These are phyloP conservation scores for Magnaporthiopsis poae DNA, from an alignment of 2,329 filamentous ascomycete species.

Conservation along the genomic window DNA sequence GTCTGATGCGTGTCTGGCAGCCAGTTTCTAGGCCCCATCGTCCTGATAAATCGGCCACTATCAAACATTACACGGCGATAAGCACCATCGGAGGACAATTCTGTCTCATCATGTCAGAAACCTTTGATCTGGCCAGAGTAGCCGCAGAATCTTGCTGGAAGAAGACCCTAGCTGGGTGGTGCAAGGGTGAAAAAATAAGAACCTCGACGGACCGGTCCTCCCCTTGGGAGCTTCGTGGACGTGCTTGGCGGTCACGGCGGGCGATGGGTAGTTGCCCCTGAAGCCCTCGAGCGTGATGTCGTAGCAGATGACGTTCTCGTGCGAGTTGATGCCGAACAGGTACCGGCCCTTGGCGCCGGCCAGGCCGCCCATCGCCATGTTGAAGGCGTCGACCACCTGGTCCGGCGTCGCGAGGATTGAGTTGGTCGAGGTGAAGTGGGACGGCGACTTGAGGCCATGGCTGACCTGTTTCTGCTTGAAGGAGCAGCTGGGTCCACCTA, in stretches of 20 bases:
- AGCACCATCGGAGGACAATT: no score
- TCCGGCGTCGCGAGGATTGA: conserved; percentile 34
- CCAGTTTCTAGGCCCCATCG: no score
- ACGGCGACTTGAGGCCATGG: conserved; percentile 7
- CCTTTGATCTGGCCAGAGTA: no score
- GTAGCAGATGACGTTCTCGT: conserved; percentile 21
- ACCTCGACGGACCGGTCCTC: conserved; percentile 32
- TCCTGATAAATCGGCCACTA: no score
- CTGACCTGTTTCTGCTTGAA: background rate
- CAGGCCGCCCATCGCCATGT: conserved; percentile 20
- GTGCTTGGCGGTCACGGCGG: conserved; percentile 38
- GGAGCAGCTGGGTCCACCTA: background rate
- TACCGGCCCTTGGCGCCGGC: conserved; percentile 34
- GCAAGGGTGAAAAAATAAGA: background rate
- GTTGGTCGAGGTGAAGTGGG: conserved; percentile 35
- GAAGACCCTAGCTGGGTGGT: no score
- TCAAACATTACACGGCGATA: no score
- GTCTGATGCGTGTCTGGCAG: no score
- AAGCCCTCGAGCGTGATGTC: conserved; percentile 39
- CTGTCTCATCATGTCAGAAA: background rate
- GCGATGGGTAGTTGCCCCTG: conserved; percentile 32
- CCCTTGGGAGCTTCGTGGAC: conserved; percentile 35
- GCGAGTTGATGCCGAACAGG: conserved; percentile 37
- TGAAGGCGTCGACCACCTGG: conserved; percentile 33
- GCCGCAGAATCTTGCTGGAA: no score